Base-by-base conservation (phyloP, 2,329 filamentous ascomycete species). In the Fusarium sp. region DNA sequence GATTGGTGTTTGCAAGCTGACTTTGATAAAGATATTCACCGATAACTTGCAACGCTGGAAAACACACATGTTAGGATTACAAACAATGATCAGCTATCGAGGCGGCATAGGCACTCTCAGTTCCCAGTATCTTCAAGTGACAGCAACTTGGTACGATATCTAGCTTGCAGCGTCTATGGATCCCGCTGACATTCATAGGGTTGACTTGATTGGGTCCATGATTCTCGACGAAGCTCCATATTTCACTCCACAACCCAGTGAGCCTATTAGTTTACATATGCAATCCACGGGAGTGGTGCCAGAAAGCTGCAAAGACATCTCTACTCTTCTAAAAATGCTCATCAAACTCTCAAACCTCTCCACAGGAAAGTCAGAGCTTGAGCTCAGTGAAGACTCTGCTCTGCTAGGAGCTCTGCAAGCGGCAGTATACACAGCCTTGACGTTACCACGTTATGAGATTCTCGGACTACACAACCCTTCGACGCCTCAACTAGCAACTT, bases 201-300 rank as follows among this genome's bases (percentile, higher is more conserved):
- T n/a, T 13, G 48, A 51, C 7, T 41, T 51, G 24, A 6, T 51
- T 17, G 37, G 48, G 7, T 51, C 35, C 5, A 51, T 51, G 19
- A 20, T 30, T 9, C 11, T 51, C 10, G 48, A 51, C 9, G 24
- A 30, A 51, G 14, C 19, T 9, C 48, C 48, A 1, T 41, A 32
- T 20, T 22, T 51, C 5, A 15, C 24, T 22, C 19, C 10, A 20
- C 33, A 41, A 17, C 14, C 5, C 3, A 6, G 15, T 4, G 6
- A 5, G 13, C 11, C 10, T 8, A 20, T 6, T 2, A 15, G 7
- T 20, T 20, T 4, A 19, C 13, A 30, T 4, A 30, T 13, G 3
- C 13, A 3, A 22, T 17, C 1, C 7, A 2, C 26, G 9, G 14
- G 40, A 9, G 8, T 30, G 11, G 8, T 6, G 8, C 10, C 17